These are phyloP conservation scores for Penicillium paneum DNA, from an alignment of 2,329 filamentous ascomycete species.

Conservation along the genomic window DNA sequence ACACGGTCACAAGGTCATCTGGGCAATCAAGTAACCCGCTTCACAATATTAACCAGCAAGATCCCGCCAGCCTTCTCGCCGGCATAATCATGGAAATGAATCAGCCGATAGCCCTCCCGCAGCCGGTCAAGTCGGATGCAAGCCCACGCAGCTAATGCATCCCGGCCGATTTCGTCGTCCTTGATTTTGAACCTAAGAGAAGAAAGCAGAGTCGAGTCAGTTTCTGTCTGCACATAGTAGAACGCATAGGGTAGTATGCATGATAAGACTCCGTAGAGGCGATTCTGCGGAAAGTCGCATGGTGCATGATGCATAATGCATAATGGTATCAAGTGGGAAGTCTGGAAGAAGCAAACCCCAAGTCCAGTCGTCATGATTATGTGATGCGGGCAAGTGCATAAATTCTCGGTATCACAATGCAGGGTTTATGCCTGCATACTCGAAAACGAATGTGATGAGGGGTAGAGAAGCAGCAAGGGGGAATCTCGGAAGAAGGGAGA, in stretches of 20 bases:
- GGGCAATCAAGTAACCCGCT: conserved; percentile 39
- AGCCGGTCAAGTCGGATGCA: conserved; percentile 82
- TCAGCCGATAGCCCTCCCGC: conserved; percentile 69
- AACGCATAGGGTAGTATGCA: not conserved
- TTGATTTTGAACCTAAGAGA: conserved; percentile 70
- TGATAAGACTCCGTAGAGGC: not conserved
- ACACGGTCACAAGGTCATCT: not conserved
- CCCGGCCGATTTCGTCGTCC: conserved; percentile 76
- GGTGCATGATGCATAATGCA: not conserved
- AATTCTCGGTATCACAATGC: conserved; percentile 4
- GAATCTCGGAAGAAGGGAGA: not conserved
- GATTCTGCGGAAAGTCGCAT: not conserved
- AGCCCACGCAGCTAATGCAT: conserved; percentile 81
- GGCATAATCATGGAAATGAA: conserved; percentile 69
- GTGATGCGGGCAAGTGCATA: not conserved
- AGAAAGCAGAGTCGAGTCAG: not conserved
- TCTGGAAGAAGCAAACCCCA: not conserved
- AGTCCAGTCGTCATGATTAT: not conserved
- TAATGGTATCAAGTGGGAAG: not conserved
- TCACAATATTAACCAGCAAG: conserved; percentile 71
- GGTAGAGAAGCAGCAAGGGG: not conserved
- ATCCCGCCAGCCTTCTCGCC: conserved; percentile 65
- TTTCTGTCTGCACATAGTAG: not conserved
- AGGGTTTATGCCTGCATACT: conserved; percentile 3
- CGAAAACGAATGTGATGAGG: not conserved